A percentile compares a stretch with the other conserved stretches of the same genome.
Conservation (phyloP, 106 monocot genomes). For the Dioscorea dumetorum region DNA sequence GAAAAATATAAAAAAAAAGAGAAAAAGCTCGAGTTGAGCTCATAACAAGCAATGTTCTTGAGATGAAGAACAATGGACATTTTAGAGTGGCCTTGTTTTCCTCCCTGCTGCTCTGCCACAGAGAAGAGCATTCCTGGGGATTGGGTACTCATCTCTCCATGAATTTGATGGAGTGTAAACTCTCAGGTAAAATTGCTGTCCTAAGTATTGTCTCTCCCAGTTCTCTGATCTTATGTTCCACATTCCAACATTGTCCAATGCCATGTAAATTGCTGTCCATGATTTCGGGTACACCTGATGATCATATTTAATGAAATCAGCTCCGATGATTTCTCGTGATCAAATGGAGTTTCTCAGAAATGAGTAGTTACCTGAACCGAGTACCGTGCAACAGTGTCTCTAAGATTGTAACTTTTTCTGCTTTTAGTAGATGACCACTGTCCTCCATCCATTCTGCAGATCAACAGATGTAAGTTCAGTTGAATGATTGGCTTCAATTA, state of each 20-base stretch:
- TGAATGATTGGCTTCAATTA: too few relatives aligned
- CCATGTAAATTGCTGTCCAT: constrained; percentile 54
- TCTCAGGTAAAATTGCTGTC: constrained; percentile 64
- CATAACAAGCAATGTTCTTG: not conserved
- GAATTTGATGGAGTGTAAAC: constrained; percentile 55
- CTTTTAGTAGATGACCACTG: constrained; percentile 29
- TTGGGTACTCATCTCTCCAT: constrained; percentile 48
- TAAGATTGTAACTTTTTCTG: constrained; percentile 33
- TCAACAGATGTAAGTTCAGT: not conserved
- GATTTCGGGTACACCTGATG: constrained; percentile 48
- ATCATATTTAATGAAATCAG: not conserved
- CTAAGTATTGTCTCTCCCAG: constrained; percentile 56
- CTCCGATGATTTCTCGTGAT: too few relatives aligned
- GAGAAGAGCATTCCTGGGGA: constrained; percentile 44
- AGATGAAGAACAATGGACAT: too few relatives aligned
- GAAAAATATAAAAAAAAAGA: not conserved
- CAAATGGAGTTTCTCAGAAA: too few relatives aligned
- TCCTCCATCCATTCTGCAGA: constrained; percentile 43
- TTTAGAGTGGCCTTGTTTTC: constrained; percentile 33
- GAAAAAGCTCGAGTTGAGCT: constrained; percentile 7
- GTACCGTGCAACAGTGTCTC: constrained; percentile 32
- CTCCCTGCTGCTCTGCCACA: constrained; percentile 50
- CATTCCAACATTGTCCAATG: constrained; percentile 66
- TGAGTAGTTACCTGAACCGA: constrained; percentile 28
- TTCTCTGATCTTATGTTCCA: constrained; percentile 64